Evolutionary conservation across 495 filamentous ascomycete species (phyloP).

Genomic region (Glonium stellatum): DNA sequence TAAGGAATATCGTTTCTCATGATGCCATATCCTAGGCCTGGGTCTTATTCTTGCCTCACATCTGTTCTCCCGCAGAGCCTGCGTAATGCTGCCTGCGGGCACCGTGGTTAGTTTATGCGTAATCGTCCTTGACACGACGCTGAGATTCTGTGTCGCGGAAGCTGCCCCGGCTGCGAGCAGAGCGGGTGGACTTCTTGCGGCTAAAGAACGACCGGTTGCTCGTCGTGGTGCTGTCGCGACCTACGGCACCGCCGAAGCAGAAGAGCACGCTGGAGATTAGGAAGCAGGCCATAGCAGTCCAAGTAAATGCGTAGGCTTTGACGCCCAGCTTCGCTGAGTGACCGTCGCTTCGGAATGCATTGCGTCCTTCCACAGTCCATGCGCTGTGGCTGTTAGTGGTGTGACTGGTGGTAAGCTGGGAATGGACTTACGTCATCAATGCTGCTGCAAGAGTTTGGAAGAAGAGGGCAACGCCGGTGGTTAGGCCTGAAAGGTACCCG

Average conservation of each 20-base stretch:
- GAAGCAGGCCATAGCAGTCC: conserved; percentile 65
- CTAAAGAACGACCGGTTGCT: conserved; percentile 21
- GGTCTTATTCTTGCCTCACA: too few relatives aligned
- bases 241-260: conserved; percentile 46
- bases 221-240: conserved; percentile 20
- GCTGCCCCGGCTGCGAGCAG: conserved; percentile 35
- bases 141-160: conserved; percentile 48
- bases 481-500: conserved; percentile 51
- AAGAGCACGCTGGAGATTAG: conserved; percentile 66
- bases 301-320: conserved; percentile 80
- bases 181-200: conserved; percentile 38
- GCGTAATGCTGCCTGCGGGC: too few relatives aligned
- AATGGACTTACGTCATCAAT: conserved; percentile 61
- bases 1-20: too few relatives aligned
- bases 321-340: conserved; percentile 55
- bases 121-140: conserved; percentile 58
- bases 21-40: too few relatives aligned
- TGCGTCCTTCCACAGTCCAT: conserved; percentile 68
- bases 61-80: too few relatives aligned
- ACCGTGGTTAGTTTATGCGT: conserved; percentile 38
- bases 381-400: conserved; percentile 42
- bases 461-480: conserved; percentile 49
- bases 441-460: conserved; percentile 57
- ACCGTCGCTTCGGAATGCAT: conserved; percentile 55
- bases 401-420: neutral